Percentiles rank a stretch among this genome's conserved stretches.
Evolutionary conservation across 2,329 filamentous ascomycete genomes (phyloP).

Genomic region (Acephala macrosclerotiorum): DNA sequence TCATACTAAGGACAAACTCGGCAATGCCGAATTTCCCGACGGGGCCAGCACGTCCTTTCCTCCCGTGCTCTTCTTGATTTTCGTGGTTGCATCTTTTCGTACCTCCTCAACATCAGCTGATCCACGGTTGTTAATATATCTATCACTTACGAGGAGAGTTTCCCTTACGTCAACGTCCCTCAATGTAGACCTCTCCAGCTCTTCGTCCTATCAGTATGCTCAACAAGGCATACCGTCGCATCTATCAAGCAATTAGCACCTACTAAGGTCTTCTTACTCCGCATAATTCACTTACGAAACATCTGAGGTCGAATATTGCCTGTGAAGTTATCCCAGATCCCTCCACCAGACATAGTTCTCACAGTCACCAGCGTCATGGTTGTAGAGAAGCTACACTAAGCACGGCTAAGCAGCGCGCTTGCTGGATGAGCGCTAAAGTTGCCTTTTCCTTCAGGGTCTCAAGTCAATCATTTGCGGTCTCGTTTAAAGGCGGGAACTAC

Average conservation of each 20-base stretch:
- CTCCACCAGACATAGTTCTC: conserved; percentile 11
- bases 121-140: neutral
- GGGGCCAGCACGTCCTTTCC: neutral
- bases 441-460: neutral
- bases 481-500: neutral
- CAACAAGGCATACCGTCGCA: conserved; percentile 7
- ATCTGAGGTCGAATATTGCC: neutral
- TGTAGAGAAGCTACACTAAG: neutral
- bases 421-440: neutral
- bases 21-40: neutral
- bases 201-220: neutral
- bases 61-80: neutral
- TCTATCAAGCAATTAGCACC: neutral
- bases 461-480: neutral
- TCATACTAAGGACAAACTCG: neutral
- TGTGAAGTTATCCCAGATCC: conserved; percentile 3
- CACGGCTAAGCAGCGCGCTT: neutral
- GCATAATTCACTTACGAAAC: neutral
- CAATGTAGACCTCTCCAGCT: neutral
- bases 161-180: neutral
- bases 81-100: neutral
- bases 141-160: neutral
- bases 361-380: neutral
- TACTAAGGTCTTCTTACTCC: neutral
- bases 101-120: neutral